A percentile compares a stretch with the other conserved stretches of the same genome.
phyloP scores from a whole-genome alignment of 2,329 filamentous ascomycete species.

The Hypoxylon sp. region DNA sequence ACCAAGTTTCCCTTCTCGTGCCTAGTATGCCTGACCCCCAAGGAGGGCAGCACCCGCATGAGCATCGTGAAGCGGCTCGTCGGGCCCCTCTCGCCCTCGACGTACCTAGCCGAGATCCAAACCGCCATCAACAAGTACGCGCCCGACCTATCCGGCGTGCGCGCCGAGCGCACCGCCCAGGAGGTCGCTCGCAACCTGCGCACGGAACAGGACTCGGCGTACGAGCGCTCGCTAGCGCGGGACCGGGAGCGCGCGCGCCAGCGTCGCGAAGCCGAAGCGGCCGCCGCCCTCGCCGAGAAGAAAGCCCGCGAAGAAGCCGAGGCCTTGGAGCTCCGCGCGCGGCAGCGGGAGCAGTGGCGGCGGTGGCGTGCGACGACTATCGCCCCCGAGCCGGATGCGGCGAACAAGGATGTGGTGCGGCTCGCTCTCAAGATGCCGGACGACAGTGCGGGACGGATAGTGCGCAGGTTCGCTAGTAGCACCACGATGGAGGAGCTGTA shows the following conservation, averaged over 20 bases:
- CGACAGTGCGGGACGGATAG: constrained; percentile 77
- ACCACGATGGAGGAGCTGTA: constrained; percentile 89
- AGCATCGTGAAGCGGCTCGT: constrained; percentile 85
- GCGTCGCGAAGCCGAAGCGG: constrained; percentile 81
- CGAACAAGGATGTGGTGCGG: constrained; percentile 79
- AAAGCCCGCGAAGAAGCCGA: constrained; percentile 72
- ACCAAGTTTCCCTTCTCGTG: constrained; percentile 94
- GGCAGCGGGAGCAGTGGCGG: constrained; percentile 77
- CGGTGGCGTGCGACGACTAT: constrained; percentile 82
- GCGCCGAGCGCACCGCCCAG: constrained; percentile 84
- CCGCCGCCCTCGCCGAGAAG: constrained; percentile 76
- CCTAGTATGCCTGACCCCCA: constrained; percentile 88
- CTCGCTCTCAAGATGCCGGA: constrained; percentile 76
- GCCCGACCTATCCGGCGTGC: constrained; percentile 80
- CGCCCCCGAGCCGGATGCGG: constrained; percentile 74
- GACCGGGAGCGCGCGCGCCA: constrained; percentile 88
- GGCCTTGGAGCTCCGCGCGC: constrained; percentile 67
- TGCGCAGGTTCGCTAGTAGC: constrained; percentile 80
- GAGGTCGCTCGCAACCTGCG: constrained; percentile 84
- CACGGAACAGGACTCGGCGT: constrained; percentile 92
- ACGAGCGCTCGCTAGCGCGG: constrained; percentile 89
- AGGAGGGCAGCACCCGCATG: constrained; percentile 88
- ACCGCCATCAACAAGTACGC: constrained; percentile 81
- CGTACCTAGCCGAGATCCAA: constrained; percentile 83
- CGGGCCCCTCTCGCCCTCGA: constrained; percentile 77